Percentiles rank a stretch among this genome's conserved stretches.
Evolutionary conservation across 179 eudicot species (phyloP).

Genomic region (Beta corolliflora): DNA sequence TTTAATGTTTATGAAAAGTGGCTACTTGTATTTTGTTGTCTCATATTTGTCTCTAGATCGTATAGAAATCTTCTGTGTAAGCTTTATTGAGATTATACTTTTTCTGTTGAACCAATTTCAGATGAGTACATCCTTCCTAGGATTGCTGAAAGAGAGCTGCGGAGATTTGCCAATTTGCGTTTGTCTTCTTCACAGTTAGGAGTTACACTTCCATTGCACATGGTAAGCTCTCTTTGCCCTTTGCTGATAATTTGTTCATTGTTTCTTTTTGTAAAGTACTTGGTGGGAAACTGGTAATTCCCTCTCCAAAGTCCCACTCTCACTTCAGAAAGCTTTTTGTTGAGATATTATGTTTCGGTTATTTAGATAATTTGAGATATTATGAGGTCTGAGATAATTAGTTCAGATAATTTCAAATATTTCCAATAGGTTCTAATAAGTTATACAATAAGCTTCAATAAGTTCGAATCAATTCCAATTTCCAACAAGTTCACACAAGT

Average conservation of each 20-base stretch:
- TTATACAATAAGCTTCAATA: too few species aligned
- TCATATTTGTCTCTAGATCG: not conserved
- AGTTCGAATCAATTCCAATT: too few species aligned
- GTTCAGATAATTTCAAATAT: too few species aligned
- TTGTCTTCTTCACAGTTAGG: slow-evolving; percentile 60
- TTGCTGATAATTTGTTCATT: not conserved
- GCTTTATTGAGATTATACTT: slow-evolving; percentile 14
- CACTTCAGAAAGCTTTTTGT: not conserved
- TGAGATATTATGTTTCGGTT: not conserved
- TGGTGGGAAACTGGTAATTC: not conserved
- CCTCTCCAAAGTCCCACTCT: not conserved
- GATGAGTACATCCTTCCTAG: slow-evolving; percentile 87
- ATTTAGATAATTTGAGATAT: not conserved
- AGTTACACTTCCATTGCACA: slow-evolving; percentile 53
- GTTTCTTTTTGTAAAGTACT: not conserved
- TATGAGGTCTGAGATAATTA: not conserved
- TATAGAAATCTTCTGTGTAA: not conserved
- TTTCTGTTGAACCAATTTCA: slow-evolving; percentile 27
- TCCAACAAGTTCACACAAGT: too few species aligned
- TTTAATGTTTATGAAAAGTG: not conserved
- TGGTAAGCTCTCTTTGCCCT: slow-evolving; percentile 42
- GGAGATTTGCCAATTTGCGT: slow-evolving; percentile 78
- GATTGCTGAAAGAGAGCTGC: slow-evolving; percentile 91
- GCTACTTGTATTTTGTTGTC: not conserved
- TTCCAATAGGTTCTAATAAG: too few species aligned